phyloP scores from a whole-genome alignment of 352 stramenopile species.

The Blastocystis sp. region DNA sequence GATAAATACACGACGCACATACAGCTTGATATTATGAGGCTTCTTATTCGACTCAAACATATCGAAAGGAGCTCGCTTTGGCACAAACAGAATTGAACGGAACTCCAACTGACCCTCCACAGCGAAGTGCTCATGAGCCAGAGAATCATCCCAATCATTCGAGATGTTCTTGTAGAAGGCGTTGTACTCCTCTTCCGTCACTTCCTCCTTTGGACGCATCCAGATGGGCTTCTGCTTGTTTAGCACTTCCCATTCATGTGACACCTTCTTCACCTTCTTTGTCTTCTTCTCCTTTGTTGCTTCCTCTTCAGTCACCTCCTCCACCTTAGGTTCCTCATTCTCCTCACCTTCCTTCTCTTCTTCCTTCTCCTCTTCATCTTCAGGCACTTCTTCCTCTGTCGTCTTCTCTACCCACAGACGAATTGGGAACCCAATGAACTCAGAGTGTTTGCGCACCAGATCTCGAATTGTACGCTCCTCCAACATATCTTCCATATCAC shows the following conservation, averaged over 20 bases:
- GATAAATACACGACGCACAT: constrained; percentile 98
- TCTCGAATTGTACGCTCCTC: constrained; percentile 96
- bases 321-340: constrained; percentile 88
- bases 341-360: constrained; percentile 76
- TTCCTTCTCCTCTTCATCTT: constrained; percentile 95
- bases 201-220: constrained; percentile 97
- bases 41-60: constrained; percentile 99
- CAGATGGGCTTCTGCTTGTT: constrained; percentile 99
- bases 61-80: constrained; percentile 96
- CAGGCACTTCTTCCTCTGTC: constrained; percentile 95
- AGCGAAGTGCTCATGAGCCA: constrained; percentile 94
- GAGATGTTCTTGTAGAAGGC: constrained; percentile 99
- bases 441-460: constrained; percentile 98
- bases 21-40: constrained; percentile 97
- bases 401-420: constrained; percentile 99
- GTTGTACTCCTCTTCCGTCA: constrained; percentile 97
- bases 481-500: constrained; percentile 97
- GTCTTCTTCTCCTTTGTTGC: constrained; percentile 96
- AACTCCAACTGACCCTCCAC: constrained; percentile 99
- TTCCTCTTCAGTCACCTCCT: constrained; percentile 89
- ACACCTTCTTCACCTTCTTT: constrained; percentile 91
- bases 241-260: constrained; percentile 95
- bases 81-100: constrained; percentile 91
- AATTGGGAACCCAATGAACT: constrained; percentile 99
- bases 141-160: constrained; percentile 94